Evolutionary conservation across 176 grass and related monocot species (phyloP), one percentile per base, ranked within the genome.

Genomic region (Avena eriantha): DNA sequence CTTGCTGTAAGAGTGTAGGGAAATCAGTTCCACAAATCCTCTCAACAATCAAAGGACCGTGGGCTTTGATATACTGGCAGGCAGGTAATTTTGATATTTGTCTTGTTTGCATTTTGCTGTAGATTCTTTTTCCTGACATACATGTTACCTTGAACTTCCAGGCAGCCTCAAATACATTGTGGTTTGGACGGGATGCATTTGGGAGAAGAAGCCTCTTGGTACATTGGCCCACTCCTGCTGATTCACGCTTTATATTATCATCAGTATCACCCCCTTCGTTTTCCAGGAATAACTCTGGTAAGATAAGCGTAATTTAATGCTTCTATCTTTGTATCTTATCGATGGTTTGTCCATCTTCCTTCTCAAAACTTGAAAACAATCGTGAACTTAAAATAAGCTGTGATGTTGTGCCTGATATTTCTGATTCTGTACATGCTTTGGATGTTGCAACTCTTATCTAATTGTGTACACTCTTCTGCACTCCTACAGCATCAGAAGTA

Each of bases 41-140:
- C 80, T 98, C 96, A 69, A 92, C 70, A 29, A 94, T 98, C 51
- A 85, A 84, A 84, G 96, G 96, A 0, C 93, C 96, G 49, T 98
- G 96, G 93, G 91, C 93, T 82, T 96, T 98, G 75, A 89, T 96
- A 86, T 98, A 94, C 68, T 96, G 92, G 93, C 90, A 98, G 93
- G 96, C 91, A 89, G 87, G 94, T 96, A 92, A 34, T 80, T 73
- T 46, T 33, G 13, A 71, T 58, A 53, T 43, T 59, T 67, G 21
- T 22, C 10, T 56, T 36, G 26, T 68, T 85, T 86, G 33, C 31
- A n/a, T 1, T 65, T 65, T 73, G 12, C 58, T 82, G 8, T 49
- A 51, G 35, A 71, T 82, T 47, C 12, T 58, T 23, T 36, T 86
- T 86, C 80, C 70, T 87, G 51, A 82, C 72, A 79, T 72, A 10